A percentile compares a stretch with the other conserved stretches of the same genome.
Evolutionary conservation across 78 protist species (phyloP).

Genomic region (Protostelium mycophagum): DNA sequence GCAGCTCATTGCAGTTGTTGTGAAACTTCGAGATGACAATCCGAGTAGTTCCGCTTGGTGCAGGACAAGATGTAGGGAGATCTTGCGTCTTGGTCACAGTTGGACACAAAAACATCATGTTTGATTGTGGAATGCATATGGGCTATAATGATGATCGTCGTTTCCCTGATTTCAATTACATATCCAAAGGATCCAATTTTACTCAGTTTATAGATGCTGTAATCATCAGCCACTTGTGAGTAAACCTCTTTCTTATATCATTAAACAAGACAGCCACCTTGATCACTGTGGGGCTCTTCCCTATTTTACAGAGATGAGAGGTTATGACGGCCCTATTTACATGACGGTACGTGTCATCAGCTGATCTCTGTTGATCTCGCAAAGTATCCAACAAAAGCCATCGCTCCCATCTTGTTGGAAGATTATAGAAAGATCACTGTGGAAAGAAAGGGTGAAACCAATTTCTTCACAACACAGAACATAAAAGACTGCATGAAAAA

Average conservation of each 20-base stretch:
- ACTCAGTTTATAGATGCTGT: constrained; percentile 54
- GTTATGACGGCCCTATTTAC: constrained; percentile 90
- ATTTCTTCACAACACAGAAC: constrained; percentile 78
- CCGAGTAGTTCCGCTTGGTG: constrained; percentile 70
- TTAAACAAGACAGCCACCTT: constrained; percentile 69
- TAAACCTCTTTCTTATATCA: not conserved
- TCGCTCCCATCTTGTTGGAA: constrained; percentile 89
- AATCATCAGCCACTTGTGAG: constrained; percentile 80
- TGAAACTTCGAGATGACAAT: constrained; percentile 27
- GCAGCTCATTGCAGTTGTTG: no score
- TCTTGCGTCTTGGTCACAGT: constrained; percentile 85
- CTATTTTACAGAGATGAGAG: constrained; percentile 83
- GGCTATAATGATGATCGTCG: constrained; percentile 88
- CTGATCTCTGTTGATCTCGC: not conserved
- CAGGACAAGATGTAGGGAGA: constrained; percentile 94
- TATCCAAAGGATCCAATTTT: constrained; percentile 59
- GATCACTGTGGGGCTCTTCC: constrained; percentile 98
- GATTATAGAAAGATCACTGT: constrained; percentile 78
- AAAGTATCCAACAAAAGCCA: constrained; percentile 88
- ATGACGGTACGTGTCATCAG: constrained; percentile 68
- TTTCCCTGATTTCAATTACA: constrained; percentile 90
- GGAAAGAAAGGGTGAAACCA: constrained; percentile 68
- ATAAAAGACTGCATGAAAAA: constrained; percentile 86
- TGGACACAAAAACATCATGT: constrained; percentile 80
- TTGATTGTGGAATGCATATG: constrained; percentile 99